Evolutionary conservation across 148 eudicot genomes (phyloP).

Genomic region (Camellia lanceoleosa): DNA sequence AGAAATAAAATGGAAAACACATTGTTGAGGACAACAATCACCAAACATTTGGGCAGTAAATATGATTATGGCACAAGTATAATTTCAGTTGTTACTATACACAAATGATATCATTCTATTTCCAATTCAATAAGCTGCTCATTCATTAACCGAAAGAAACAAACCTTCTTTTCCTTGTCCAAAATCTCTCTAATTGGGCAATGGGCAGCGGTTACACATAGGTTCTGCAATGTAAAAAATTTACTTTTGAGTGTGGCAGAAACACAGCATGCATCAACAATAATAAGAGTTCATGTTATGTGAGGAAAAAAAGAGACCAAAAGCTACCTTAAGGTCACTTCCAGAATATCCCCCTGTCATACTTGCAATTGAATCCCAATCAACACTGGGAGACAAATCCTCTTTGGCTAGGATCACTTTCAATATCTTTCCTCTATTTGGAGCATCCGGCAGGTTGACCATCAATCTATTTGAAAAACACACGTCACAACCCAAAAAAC

Average conservation of each 20-base stretch:
- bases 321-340: conserved; percentile 88
- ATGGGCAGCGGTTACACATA: conserved; percentile 95
- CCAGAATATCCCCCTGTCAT: conserved; percentile 98
- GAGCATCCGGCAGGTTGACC: conserved; percentile 96
- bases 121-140: not conserved
- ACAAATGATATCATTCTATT: not conserved
- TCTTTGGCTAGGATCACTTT: conserved; percentile 87
- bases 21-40: not conserved
- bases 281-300: not conserved
- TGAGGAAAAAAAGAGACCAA: conserved; percentile 8
- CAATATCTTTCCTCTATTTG: conserved; percentile 88
- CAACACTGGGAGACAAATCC: conserved; percentile 74
- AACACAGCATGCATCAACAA: not conserved
- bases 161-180: conserved; percentile 87
- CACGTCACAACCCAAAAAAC: conserved; percentile 1
- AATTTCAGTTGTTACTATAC: not conserved
- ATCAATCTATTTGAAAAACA: conserved; percentile 54
- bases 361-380: conserved; percentile 79
- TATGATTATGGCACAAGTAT: not conserved
- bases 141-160: conserved; percentile 4
- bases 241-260: conserved; percentile 11
- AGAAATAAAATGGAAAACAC: conserved; percentile 1
- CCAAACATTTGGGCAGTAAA: not conserved
- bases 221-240: conserved; percentile 55
- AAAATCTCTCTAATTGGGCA: conserved; percentile 91